Conservation (phyloP, 2,329 filamentous ascomycete species). For the Aspergillus tubingensis region DNA sequence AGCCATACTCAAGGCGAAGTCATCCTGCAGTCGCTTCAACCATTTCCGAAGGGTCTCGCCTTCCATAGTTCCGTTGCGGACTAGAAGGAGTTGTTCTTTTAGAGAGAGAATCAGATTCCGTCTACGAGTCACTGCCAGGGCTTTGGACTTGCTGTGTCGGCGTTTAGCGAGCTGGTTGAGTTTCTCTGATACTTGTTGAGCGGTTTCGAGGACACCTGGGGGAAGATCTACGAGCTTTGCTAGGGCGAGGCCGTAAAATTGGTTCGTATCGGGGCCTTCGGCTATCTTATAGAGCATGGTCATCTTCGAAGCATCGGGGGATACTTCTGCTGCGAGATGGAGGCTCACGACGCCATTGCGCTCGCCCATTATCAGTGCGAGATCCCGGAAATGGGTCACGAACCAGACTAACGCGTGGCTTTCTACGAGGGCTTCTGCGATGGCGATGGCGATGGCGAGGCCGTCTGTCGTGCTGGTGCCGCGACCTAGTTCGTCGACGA, state of each 20-base stretch:
- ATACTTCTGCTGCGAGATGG: conserved; percentile 73
- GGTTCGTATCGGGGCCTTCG: conserved; percentile 68
- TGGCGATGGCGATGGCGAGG: conserved; percentile 82
- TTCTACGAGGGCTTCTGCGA: conserved; percentile 82
- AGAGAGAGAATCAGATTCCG: conserved; percentile 74
- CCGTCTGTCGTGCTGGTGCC: conserved; percentile 90
- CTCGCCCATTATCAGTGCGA: conserved; percentile 73
- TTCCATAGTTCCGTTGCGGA: conserved; percentile 65
- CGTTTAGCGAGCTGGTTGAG: conserved; percentile 61
- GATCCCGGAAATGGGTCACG: conserved; percentile 85
- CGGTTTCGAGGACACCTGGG: conserved; percentile 64
- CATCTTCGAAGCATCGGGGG: conserved; percentile 61
- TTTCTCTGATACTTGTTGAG: conserved; percentile 65
- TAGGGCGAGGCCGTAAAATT: conserved; percentile 81
- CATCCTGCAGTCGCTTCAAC: conserved; percentile 67
- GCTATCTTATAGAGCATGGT: conserved; percentile 86
- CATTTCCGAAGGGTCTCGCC: conserved; percentile 64
- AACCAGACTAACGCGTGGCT: conserved; percentile 85
- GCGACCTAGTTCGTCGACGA: conserved; percentile 89
- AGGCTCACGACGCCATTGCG: conserved; percentile 78
- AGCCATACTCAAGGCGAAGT: conserved; percentile 73
- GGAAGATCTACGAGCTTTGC: conserved; percentile 76
- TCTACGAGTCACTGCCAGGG: conserved; percentile 61
- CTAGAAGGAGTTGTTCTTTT: conserved; percentile 71
- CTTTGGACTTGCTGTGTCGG: conserved; percentile 61